phyloP scores from a whole-genome alignment of 2,329 filamentous ascomycete genomes.

The Phaeosphaeriaceae sp. region DNA sequence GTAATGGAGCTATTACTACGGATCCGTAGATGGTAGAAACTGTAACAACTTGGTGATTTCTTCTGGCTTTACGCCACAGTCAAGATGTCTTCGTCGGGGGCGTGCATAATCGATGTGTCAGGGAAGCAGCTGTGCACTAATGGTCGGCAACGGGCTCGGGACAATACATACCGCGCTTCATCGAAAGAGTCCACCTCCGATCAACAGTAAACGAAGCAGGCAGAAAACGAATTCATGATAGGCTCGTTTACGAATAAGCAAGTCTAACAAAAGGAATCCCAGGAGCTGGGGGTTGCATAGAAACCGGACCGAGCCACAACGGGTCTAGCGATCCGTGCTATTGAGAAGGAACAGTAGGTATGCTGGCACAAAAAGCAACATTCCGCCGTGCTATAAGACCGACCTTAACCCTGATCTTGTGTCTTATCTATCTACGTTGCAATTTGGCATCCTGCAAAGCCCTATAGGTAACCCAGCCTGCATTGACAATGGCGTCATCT shows the following conservation, averaged over 20 bases:
- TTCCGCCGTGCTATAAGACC: constrained; percentile 54
- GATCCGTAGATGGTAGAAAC: constrained; percentile 25
- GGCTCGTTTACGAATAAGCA: no score
- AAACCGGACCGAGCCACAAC: not conserved
- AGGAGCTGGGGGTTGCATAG: no score
- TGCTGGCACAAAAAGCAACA: constrained; percentile 9
- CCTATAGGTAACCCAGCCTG: constrained; percentile 59
- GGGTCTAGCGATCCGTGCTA: not conserved
- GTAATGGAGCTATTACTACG: constrained; percentile 25
- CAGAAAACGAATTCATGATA: not conserved
- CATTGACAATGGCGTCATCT: constrained; percentile 43
- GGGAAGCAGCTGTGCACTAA: constrained; percentile 16
- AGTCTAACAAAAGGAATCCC: no score
- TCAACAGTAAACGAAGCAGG: not conserved
- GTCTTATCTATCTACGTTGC: constrained; percentile 42
- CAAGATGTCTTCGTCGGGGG: constrained; percentile 13
- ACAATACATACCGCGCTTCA: not conserved
- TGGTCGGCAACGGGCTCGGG: not conserved
- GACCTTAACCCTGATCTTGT: constrained; percentile 41
- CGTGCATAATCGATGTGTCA: constrained; percentile 23
- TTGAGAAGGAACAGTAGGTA: not conserved
- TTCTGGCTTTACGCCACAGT: constrained; percentile 14
- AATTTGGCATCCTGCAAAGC: constrained; percentile 36
- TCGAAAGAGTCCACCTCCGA: not conserved
- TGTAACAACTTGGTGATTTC: constrained; percentile 22